Conservation (phyloP, 2,329 filamentous ascomycete genomes). For the Diaporthe sp. region DNA sequence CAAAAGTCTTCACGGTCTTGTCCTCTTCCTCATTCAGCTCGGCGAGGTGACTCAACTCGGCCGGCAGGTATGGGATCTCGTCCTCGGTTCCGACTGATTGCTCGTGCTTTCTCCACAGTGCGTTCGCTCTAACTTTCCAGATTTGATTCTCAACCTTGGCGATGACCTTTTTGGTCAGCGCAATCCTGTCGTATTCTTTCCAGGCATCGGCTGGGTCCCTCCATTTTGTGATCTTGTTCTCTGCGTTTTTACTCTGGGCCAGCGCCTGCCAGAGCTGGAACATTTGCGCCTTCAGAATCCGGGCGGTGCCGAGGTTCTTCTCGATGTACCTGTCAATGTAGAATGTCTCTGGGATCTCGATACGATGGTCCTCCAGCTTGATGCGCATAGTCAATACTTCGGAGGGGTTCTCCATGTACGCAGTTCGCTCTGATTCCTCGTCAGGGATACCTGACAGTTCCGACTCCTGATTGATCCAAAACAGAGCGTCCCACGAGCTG, state of each 20-base stretch:
- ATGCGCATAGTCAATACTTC: constrained; percentile 38
- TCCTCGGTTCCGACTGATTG: constrained; percentile 33
- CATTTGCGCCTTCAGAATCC: constrained; percentile 36
- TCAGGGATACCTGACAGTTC: constrained; percentile 13
- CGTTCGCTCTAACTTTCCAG: constrained; percentile 36
- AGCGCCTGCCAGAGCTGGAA: constrained; percentile 32
- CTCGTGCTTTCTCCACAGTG: constrained; percentile 38
- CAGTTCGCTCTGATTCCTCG: constrained; percentile 27
- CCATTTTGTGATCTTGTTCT: constrained; percentile 32
- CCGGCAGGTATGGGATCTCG: constrained; percentile 38
- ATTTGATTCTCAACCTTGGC: constrained; percentile 36
- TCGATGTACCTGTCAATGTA: constrained; percentile 41
- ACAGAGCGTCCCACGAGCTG: constrained; percentile 48
- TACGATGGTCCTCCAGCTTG: constrained; percentile 30
- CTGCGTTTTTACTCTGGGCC: constrained; percentile 26
- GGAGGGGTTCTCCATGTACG: constrained; percentile 29
- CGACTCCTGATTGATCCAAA: constrained; percentile 40
- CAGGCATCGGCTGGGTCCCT: constrained; percentile 21
- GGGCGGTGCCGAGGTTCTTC: constrained; percentile 35
- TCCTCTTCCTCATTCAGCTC: constrained; percentile 36
- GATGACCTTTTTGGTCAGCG: constrained; percentile 38
- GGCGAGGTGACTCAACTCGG: constrained; percentile 36
- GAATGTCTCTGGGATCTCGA: constrained; percentile 40
- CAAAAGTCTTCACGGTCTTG: constrained; percentile 31
- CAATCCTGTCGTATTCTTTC: constrained; percentile 26